Evolutionary conservation across 2,329 filamentous ascomycete genomes (phyloP).

Genomic region (Colletotrichum phormii): DNA sequence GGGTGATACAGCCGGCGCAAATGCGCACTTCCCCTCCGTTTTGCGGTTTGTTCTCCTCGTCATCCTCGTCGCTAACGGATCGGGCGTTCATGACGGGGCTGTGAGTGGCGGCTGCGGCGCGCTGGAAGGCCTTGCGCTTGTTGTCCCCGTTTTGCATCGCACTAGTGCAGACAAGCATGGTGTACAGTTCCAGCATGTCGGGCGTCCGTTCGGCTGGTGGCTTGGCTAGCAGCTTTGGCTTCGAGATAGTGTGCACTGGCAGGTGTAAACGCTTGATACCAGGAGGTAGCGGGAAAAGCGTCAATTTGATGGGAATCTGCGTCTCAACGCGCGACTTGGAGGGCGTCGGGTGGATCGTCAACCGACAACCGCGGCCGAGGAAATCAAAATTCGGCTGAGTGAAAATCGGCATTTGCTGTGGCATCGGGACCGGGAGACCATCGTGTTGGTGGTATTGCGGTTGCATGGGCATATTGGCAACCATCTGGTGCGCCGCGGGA

Average conservation of each 20-base stretch:
- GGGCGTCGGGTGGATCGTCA: conserved; percentile 75
- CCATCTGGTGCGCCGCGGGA: conserved; percentile 40
- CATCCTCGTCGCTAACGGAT: conserved; percentile 57
- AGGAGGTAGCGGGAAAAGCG: conserved; percentile 78
- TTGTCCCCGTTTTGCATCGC: conserved; percentile 82
- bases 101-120: conserved; percentile 60
- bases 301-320: conserved; percentile 90
- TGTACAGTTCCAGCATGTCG: conserved; percentile 83
- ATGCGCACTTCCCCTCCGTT: conserved; percentile 96
- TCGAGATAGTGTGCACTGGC: conserved; percentile 91
- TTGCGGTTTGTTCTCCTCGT: conserved; percentile 78
- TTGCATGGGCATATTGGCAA: conserved; percentile 25
- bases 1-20: conserved; percentile 88
- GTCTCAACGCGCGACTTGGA: conserved; percentile 95
- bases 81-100: conserved; percentile 41
- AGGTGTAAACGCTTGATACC: conserved; percentile 86
- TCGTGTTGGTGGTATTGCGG: conserved; percentile 41
- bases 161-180: conserved; percentile 89
- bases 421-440: conserved; percentile 42
- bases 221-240: conserved; percentile 89
- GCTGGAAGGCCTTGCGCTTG: conserved; percentile 74
- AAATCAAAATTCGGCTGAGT: conserved; percentile 43
- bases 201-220: conserved; percentile 72
- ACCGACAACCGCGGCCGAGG: conserved; percentile 50
- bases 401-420: conserved; percentile 45